phyloP scores from a whole-genome alignment of 2,329 filamentous ascomycete species.

The Claviceps africana region DNA sequence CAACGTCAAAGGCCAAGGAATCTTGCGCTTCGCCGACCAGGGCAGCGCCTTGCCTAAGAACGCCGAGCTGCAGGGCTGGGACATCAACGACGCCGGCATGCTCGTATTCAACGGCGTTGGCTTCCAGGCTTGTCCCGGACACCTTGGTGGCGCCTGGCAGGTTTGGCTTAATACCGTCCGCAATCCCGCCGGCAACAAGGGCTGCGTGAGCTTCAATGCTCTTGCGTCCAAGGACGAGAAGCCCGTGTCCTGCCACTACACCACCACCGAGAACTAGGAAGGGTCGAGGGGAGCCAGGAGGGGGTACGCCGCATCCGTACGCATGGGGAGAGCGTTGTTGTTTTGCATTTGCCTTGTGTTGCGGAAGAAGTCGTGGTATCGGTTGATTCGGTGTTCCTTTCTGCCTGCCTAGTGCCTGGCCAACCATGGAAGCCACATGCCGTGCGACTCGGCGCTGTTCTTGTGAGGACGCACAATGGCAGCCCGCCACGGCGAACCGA shows the following conservation, averaged over 20 bases:
- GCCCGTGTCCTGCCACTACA: conserved; percentile 3
- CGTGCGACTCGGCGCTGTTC: background rate
- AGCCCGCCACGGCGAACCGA: no score
- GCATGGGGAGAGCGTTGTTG: background rate
- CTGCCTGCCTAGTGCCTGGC: no score
- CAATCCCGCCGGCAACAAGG: background rate
- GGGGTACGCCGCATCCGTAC: background rate
- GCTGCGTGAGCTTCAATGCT: background rate
- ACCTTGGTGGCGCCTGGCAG: conserved; percentile 27
- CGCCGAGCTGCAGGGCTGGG: conserved; percentile 33
- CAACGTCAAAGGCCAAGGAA: conserved; percentile 31
- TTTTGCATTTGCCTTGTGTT: background rate
- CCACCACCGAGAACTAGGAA: background rate
- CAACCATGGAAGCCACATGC: background rate
- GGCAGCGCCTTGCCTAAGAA: conserved; percentile 24
- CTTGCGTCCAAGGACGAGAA: background rate
- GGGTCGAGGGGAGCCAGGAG: background rate
- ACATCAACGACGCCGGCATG: conserved; percentile 26
- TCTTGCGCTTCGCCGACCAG: conserved; percentile 37
- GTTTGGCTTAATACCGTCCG: conserved; percentile 20
- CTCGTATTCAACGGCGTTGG: conserved; percentile 30
- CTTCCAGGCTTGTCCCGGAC: conserved; percentile 40
- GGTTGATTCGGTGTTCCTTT: background rate
- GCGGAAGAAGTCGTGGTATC: background rate
- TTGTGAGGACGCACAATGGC: background rate